Evolutionary conservation across 768 basidiomycete species (phyloP), one percentile per base, ranked within the genome.

Genomic region (Pleurotus eryngii): DNA sequence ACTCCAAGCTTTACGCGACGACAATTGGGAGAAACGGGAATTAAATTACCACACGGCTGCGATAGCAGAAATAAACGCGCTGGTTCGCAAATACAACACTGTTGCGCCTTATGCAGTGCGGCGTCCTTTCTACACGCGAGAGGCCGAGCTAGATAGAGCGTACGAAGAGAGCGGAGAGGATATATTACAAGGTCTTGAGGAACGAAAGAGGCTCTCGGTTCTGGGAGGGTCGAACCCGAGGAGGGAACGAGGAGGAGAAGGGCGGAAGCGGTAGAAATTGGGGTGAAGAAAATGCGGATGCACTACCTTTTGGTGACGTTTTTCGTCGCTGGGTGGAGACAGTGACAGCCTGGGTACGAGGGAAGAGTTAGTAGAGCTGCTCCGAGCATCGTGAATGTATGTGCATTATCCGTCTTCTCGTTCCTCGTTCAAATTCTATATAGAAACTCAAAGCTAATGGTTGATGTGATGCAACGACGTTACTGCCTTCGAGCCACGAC

Each of bases 71-170:
- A 71, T 93, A 40, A 93, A 95, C 68, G 75, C 82, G 3, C 76
- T 88, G 4, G 85, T 93, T 24, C 78, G 90, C 49, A 85, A 86
- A 71, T 89, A 91, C 72, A 94, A 95, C 65, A 85, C 81, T 5
- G 67, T 89, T 45, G 92, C 92, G 11, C 92, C 90, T 1, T 89
- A 89, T 64, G 75, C 84, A 4, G 91, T 89, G n/a, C 79, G 91
- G 17, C 73, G 87, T 47, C 74, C 82, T 3, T 83, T 86, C 58
- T 78, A 89, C 58, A 70, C 75, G 20, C 78, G 81, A 20, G 74
- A 75, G 7, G 71, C 67, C 17, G 92, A 93, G 72, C 73, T 93
- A 9, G 76, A 76, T 58, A 76, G 70, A 60, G 66, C 79, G 45
- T 89, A 81, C 63, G 67, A 75, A 27, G 79, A 76, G 5, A 76